Evolutionary conservation across 768 basidiomycete species (phyloP), one percentile per base, ranked within the genome.

Genomic region (Cyathus striatus): DNA sequence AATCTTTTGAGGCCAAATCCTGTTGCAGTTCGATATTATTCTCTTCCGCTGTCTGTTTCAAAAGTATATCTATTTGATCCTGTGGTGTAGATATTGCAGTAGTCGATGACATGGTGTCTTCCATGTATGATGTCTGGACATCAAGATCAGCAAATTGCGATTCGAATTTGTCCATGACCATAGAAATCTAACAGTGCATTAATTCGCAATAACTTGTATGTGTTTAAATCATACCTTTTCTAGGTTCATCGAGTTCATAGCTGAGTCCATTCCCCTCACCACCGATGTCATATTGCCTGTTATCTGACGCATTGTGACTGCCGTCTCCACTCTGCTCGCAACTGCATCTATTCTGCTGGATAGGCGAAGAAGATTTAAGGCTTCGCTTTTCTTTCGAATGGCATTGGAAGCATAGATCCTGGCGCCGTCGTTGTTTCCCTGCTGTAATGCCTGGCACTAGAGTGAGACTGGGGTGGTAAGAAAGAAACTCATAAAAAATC

Each of bases 101-200:
- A 18, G 94, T 91, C 42, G 86, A 79, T 7, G 83, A 82, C 86
- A 99, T 97, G 27, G 93, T 85, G 46, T 92, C 90, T 58, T 98
- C 96, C 92, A 99, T 95, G 66, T 95, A 94, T 4, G 84, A 87
- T 14, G 96, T 95, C 63, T 98, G 95, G 5, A 99, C 96, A 59
- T 98, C 96, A 16, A 99, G 79, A 61, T 98, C 96, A 26, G 90
- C 74, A 68, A 98, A 98, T 53, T 98, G 95, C 4, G 83, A 51
- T 63, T 99, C 96, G 65, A 99, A 99, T 68, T 93, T 98, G 70
- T 98, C 96, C 96, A 99, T 98, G 24, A 99, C 91, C 42, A 90
- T 64, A 10, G 96, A 95, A 57, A 99, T 98, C 95, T 97, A 59
- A 5, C 20, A 24, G 14, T 23, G 38, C n/a, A n/a, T n/a, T n/a